phyloP scores from a whole-genome alignment of 495 filamentous ascomycete genomes.

The Penicillium lagena region DNA sequence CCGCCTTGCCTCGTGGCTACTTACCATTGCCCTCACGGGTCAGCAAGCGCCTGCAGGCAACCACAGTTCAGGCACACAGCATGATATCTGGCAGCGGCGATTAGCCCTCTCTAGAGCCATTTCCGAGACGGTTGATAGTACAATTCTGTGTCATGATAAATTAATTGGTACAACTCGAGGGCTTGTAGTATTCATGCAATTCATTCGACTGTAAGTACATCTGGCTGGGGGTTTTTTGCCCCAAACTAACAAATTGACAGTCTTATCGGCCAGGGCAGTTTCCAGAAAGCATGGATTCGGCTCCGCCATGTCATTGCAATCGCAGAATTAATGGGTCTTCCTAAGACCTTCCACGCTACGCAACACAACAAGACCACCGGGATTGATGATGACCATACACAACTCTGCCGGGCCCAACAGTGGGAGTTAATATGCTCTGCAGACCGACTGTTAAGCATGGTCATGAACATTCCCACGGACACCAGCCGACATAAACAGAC shows the following conservation, averaged over 20 bases:
- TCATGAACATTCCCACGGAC: slow-evolving; percentile 21
- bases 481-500: slow-evolving; percentile 11
- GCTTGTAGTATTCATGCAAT: slow-evolving; percentile 14
- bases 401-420: slow-evolving; percentile 11
- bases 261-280: slow-evolving; percentile 17
- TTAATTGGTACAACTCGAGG: slow-evolving; percentile 13
- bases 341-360: slow-evolving; percentile 3
- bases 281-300: slow-evolving; percentile 19
- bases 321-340: slow-evolving; percentile 23
- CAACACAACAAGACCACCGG: slow-evolving; percentile 3
- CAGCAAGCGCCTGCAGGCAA: slow-evolving; percentile 11
- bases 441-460: slow-evolving; percentile 20
- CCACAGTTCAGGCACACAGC: background rate
- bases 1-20: slow-evolving; percentile 15
- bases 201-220: slow-evolving; percentile 17
- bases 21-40: slow-evolving; percentile 16
- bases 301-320: slow-evolving; percentile 19
- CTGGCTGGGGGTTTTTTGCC: background rate
- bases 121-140: slow-evolving; percentile 14
- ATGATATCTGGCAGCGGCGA: background rate
- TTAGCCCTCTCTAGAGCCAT: slow-evolving; percentile 8
- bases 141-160: slow-evolving; percentile 13
- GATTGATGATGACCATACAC: background rate
- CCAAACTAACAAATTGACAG: background rate
- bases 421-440: slow-evolving; percentile 22